Evolutionary conservation across 805 yeast genomes (phyloP), one percentile per base, ranked within the genome.

Genomic region (Wickerhamiella dianesei): DNA sequence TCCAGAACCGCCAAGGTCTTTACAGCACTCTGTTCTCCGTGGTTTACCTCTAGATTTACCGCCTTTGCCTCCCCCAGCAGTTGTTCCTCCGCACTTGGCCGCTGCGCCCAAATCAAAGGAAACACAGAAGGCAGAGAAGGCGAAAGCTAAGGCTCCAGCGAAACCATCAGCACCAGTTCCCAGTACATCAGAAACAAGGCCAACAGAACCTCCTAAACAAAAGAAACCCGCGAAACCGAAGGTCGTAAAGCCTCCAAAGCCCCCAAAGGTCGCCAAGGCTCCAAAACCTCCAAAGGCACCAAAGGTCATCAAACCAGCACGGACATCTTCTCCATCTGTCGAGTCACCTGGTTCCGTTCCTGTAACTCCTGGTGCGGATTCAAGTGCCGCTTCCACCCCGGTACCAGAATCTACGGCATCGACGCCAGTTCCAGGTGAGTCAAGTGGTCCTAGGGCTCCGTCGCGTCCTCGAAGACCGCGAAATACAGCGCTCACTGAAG

Each of bases 401-500:
- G 32, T 12, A 25, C 32, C 32, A 12, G 32, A 25, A 12, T 6
- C 32, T 6, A 6, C 32, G 12, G 32, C 32, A 25, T 25, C 32
- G 9, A 12, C 32, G n/a, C n/a, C n/a, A n/a, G n/a, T n/a, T n/a
- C n/a, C n/a, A n/a, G n/a, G n/a, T n/a, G n/a, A n/a, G n/a, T n/a
- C n/a, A n/a, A n/a, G n/a, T n/a, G n/a, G 16, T 9, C 20, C 41
- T 18, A 21, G 20, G 5, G 20, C 41, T 19, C 25, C 25, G 8
- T 21, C 41, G n/a, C n/a, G 41, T 14, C 41, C 20, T 18, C 25
- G 21, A 21, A 14, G 21, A 18, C 41, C 20, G 25, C 25, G 25
- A 19, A 13, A 13, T 14, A 18, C n/a, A 17, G 41, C 45, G 21
- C 48, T 56, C 8, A 53, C 64, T 1, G 61, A 60, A 16, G 64